Evolutionary conservation across 768 basidiomycete species (phyloP).

Genomic region (Pleurotus sapidus): DNA sequence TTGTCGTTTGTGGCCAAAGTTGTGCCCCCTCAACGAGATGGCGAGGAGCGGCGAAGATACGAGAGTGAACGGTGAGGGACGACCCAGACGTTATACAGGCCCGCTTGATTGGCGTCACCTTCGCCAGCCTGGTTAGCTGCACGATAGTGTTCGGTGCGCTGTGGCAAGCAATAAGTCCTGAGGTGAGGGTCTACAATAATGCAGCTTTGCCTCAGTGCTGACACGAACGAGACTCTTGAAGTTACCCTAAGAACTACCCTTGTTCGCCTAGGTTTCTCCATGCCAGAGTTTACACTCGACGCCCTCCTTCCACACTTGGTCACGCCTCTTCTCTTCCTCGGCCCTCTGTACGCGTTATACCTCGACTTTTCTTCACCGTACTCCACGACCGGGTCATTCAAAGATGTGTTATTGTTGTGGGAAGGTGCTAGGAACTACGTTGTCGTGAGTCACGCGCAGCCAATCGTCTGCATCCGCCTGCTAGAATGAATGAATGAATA

Average conservation of each 20-base stretch:
- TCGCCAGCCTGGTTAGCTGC: slow-evolving; percentile 62
- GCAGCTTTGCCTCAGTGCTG: not conserved
- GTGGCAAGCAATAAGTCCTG: slow-evolving; percentile 21
- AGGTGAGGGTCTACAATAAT: slow-evolving; percentile 12
- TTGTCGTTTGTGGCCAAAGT: slow-evolving; percentile 42
- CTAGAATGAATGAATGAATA: not conserved
- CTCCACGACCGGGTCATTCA: slow-evolving; percentile 47
- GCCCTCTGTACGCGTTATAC: slow-evolving; percentile 65
- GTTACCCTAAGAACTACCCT: slow-evolving; percentile 28
- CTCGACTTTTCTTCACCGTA: slow-evolving; percentile 49
- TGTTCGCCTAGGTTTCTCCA: slow-evolving; percentile 38
- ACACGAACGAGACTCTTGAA: slow-evolving; percentile 11
- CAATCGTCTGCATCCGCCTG: not conserved
- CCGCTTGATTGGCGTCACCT: slow-evolving; percentile 58
- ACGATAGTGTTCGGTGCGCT: slow-evolving; percentile 44
- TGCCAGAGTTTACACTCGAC: slow-evolving; percentile 9
- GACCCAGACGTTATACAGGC: too few relatives aligned
- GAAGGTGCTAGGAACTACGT: slow-evolving; percentile 72
- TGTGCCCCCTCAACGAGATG: slow-evolving; percentile 23
- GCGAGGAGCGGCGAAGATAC: slow-evolving; percentile 16
- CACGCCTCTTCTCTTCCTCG: slow-evolving; percentile 71
- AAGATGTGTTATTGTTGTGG: slow-evolving; percentile 42
- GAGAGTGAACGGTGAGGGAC: too few relatives aligned
- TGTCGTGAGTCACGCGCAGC: too few relatives aligned
- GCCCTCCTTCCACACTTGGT: slow-evolving; percentile 53